Percentiles rank a stretch among this genome's conserved stretches.
These are phyloP conservation scores for Phytomonas sp. DNA, from an alignment of 208 protist species.

Conservation along the genomic window DNA sequence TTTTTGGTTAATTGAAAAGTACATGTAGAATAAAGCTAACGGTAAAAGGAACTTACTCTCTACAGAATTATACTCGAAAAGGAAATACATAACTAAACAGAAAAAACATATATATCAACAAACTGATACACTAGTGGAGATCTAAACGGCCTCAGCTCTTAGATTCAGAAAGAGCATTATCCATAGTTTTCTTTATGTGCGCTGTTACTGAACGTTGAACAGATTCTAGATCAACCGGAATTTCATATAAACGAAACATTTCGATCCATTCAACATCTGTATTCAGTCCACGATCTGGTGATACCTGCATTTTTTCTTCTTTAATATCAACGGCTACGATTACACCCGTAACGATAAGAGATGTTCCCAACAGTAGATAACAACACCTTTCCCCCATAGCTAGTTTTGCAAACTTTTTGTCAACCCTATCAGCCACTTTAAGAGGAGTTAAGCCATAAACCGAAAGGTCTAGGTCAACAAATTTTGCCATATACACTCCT, in stretches of 20 bases:
- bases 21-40: conserved; percentile 1
- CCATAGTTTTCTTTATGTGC: conserved; percentile 13
- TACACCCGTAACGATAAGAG: conserved; percentile 40
- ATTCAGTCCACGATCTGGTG: conserved; percentile 32
- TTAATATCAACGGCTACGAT: conserved; percentile 34
- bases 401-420: conserved; percentile 13
- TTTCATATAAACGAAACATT: conserved; percentile 28
- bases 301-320: conserved; percentile 29
- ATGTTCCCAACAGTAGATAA: conserved; percentile 42
- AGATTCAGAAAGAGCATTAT: conserved; percentile 13
- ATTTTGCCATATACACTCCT: conserved; percentile 15
- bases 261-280: conserved; percentile 34
- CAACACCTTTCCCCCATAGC: conserved; percentile 31
- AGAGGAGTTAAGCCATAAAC: conserved; percentile 15
- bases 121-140: conserved; percentile 5
- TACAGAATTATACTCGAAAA: neutral
- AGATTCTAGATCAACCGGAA: conserved; percentile 33
- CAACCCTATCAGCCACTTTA: neutral
- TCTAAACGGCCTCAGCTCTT: neutral
- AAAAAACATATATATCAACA: neutral
- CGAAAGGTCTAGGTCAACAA: conserved; percentile 16
- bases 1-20: neutral
- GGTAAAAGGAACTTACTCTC: neutral
- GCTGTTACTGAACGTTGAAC: conserved; percentile 22
- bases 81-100: neutral